Base-by-base conservation (phyloP, 306 rosid genomes). In the Cicer arietinum region DNA sequence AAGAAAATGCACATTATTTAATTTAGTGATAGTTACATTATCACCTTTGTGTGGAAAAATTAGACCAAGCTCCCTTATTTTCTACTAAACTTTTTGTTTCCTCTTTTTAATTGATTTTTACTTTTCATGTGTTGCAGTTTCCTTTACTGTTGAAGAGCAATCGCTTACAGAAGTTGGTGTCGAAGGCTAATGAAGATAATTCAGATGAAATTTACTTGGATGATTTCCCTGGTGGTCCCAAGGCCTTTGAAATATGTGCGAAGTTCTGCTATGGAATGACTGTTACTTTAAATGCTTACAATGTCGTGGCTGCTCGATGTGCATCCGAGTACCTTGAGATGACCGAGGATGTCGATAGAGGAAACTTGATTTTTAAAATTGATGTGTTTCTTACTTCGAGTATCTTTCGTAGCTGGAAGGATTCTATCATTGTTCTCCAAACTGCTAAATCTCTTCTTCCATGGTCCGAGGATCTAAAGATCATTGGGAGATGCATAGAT, bases 181-280 rank as follows among this genome's bases (percentile, higher is more conserved):
- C 85, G 5, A 84, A 88, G 63, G 89, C 87, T 81, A 83, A 71
- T 57, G 97, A 90, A 46, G 97, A 88, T 74, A 85, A 74, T 52
- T 83, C 82, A 3, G 97, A 89, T 8, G 99, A 90, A 84, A 81
- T 92, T 77, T 79, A 63, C 18, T 50, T 95, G 85, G 82, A 42
- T 78, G 87, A 86, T 85, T 90, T 95, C 69, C 99, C 99, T 35
- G 98, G 99, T 59, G 99, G 98, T 7, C 76, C 98, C 3, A 95
- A 90, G 79, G 89, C 99, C 37, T 92, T 95, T 75, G 99, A 95
- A 89, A 83, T 92, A 56, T 94, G 97, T 79, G 96, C 92, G 4
- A 94, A 94, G 60, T 94, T 94, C 85, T 94, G 98, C 81, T 94
- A 94, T 77, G 98, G 98, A 54, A 92, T 95, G 91, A 88, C 91